phyloP scores from a whole-genome alignment of 768 basidiomycete genomes.

The Mycena crocata region DNA sequence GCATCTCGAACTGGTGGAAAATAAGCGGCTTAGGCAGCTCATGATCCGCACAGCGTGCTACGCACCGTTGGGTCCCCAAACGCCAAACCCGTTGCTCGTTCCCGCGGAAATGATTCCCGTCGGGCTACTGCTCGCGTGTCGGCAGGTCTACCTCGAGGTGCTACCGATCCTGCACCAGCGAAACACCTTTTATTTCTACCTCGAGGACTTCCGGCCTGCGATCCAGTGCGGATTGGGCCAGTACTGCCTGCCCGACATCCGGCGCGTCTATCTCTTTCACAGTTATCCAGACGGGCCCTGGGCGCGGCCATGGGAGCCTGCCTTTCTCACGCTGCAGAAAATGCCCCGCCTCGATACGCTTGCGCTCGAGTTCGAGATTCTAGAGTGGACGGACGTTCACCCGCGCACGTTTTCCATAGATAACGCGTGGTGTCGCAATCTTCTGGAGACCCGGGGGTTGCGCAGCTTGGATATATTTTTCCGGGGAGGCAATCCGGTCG shows the following conservation, averaged over 20 bases:
- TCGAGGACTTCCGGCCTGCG: not conserved
- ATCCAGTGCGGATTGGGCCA: constrained; percentile 4
- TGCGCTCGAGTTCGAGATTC: not conserved
- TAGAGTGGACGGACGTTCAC: constrained; percentile 2
- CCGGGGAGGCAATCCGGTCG: not conserved
- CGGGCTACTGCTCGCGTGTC: not conserved
- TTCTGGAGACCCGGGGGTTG: not conserved
- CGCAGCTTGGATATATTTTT: constrained; percentile 12
- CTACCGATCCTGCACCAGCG: constrained; percentile 11
- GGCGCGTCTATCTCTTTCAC: constrained; percentile 4
- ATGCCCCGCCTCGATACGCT: not conserved
- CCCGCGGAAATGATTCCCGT: not conserved
- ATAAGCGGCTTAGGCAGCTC: not conserved
- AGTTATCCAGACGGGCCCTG: not conserved
- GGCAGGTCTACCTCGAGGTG: constrained; percentile 6
- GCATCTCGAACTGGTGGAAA: not conserved
- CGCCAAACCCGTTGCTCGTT: not conserved
- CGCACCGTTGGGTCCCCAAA: not conserved
- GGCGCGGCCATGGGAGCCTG: not conserved
- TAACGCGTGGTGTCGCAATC: constrained; percentile 3
- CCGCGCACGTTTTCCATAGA: not conserved
- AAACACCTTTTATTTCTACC: constrained; percentile 3
- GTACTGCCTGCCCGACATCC: constrained; percentile 9
- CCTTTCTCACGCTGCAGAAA: not conserved
- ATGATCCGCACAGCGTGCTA: constrained; percentile 1